phyloP scores from a whole-genome alignment of 2,329 filamentous ascomycete genomes.

The Stagonosporopsis tanaceti region DNA sequence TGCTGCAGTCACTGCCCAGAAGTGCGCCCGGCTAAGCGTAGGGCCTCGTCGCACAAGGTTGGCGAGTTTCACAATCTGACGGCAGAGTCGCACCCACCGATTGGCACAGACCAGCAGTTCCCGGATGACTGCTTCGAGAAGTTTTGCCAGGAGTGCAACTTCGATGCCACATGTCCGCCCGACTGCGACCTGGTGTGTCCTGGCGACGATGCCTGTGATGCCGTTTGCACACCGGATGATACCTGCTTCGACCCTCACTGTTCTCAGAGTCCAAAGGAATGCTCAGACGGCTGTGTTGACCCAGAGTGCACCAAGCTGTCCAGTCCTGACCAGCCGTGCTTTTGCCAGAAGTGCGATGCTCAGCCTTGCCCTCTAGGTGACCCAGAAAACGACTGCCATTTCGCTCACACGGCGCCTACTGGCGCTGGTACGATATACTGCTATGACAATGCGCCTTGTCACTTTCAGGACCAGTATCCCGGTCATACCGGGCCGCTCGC shows the following conservation, averaged over 20 bases:
- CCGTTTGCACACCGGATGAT: conserved; percentile 39
- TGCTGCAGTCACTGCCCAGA: conserved; percentile 43
- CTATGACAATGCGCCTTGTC: conserved; percentile 45
- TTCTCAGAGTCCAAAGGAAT: conserved; percentile 36
- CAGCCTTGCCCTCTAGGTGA: conserved; percentile 44
- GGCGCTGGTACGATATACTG: conserved; percentile 45
- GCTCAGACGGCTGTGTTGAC: conserved; percentile 44
- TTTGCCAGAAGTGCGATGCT: conserved; percentile 45
- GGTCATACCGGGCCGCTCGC: conserved; percentile 32
- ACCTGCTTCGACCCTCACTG: conserved; percentile 50
- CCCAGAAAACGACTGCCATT: conserved; percentile 42
- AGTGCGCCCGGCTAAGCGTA: conserved; percentile 44
- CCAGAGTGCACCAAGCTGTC: conserved; percentile 46
- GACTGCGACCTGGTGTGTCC: conserved; percentile 37
- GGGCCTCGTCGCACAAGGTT: conserved; percentile 42
- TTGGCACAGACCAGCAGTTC: conserved; percentile 41
- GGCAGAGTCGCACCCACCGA: conserved; percentile 23
- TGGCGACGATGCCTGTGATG: conserved; percentile 41
- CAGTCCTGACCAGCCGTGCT: conserved; percentile 43
- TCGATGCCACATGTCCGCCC: conserved; percentile 38
- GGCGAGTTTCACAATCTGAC: conserved; percentile 39
- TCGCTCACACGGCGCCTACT: conserved; percentile 42
- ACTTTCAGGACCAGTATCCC: conserved; percentile 43
- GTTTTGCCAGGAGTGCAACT: conserved; percentile 48
- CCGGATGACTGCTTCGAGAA: conserved; percentile 46